Evolutionary conservation across 1,284 basidiomycete genomes (phyloP).

Genomic region (Inonotus obliquus): DNA sequence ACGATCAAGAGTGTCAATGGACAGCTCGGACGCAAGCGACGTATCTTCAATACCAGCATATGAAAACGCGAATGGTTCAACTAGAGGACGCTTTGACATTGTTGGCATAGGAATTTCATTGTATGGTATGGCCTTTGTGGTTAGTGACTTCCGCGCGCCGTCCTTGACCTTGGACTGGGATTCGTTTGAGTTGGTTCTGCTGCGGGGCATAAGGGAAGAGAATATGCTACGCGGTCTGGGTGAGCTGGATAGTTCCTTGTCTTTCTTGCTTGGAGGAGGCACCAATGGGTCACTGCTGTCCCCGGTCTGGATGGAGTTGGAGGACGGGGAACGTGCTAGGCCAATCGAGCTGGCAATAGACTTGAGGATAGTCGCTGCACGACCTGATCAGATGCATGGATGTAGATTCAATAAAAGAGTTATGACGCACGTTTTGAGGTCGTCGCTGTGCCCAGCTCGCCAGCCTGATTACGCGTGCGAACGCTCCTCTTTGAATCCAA

Average conservation of each 20-base stretch:
- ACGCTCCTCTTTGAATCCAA: conserved; percentile 41
- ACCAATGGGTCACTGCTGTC: conserved; percentile 3
- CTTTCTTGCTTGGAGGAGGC: not conserved
- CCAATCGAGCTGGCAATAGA: conserved; percentile 66
- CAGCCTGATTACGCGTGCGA: conserved; percentile 28
- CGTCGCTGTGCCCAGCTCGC: conserved; percentile 63
- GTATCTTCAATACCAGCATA: conserved; percentile 29
- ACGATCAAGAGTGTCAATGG: conserved; percentile 9
- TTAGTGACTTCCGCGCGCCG: conserved; percentile 37
- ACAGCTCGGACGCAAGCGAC: conserved; percentile 19
- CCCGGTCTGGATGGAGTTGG: conserved; percentile 25
- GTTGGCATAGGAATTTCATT: conserved; percentile 43
- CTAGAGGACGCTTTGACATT: conserved; percentile 32
- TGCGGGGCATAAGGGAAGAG: not conserved
- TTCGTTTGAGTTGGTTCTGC: conserved; percentile 17
- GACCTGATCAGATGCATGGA: conserved; percentile 19
- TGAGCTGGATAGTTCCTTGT: conserved; percentile 2
- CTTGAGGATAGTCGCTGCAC: conserved; percentile 50
- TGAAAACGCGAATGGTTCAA: conserved; percentile 48
- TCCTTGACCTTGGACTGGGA: not conserved
- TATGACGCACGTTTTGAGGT: conserved; percentile 51
- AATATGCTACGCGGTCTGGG: conserved; percentile 2
- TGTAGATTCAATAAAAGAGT: conserved; percentile 17
- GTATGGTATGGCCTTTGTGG: conserved; percentile 45
- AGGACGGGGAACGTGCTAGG: conserved; percentile 45